Evolutionary conservation across 2,329 filamentous ascomycete genomes (phyloP).

Genomic region (Fusarium albidum): DNA sequence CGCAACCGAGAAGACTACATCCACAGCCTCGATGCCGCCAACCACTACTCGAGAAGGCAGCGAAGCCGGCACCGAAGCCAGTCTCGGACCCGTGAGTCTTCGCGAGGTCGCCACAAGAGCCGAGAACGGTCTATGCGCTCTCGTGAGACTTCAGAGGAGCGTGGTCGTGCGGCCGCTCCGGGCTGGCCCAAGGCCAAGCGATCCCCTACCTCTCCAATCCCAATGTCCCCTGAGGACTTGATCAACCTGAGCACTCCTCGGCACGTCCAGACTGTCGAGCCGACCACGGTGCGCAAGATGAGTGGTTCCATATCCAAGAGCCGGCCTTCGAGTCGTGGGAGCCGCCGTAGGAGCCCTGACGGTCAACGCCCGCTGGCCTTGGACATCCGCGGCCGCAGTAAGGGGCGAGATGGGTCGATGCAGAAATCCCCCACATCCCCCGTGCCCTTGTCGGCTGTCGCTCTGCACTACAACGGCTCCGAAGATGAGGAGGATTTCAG

Average conservation of each 20-base stretch:
- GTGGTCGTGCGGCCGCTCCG: constrained; percentile 71
- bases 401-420: constrained; percentile 64
- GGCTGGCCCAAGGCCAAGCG: constrained; percentile 79
- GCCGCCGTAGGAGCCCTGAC: constrained; percentile 58
- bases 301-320: constrained; percentile 48
- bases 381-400: constrained; percentile 69
- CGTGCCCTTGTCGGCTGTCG: constrained; percentile 72
- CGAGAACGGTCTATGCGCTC: constrained; percentile 60
- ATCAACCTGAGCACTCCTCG: constrained; percentile 66
- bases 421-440: constrained; percentile 82
- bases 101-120: constrained; percentile 56
- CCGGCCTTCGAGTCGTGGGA: constrained; percentile 59
- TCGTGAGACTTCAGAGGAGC: constrained; percentile 73
- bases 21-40: constrained; percentile 82
- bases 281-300: constrained; percentile 55
- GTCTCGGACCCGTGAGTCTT: constrained; percentile 54
- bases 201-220: constrained; percentile 89
- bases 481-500: constrained; percentile 72
- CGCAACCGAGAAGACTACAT: constrained; percentile 85
- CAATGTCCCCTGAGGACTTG: constrained; percentile 92
- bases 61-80: constrained; percentile 64
- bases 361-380: constrained; percentile 51
- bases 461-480: constrained; percentile 52
- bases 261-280: constrained; percentile 47
- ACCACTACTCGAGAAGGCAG: constrained; percentile 64